Percentiles rank a stretch among this genome's conserved stretches.
Conservation (phyloP, 2,329 filamentous ascomycete genomes). For the Tympanopsis confertula region DNA sequence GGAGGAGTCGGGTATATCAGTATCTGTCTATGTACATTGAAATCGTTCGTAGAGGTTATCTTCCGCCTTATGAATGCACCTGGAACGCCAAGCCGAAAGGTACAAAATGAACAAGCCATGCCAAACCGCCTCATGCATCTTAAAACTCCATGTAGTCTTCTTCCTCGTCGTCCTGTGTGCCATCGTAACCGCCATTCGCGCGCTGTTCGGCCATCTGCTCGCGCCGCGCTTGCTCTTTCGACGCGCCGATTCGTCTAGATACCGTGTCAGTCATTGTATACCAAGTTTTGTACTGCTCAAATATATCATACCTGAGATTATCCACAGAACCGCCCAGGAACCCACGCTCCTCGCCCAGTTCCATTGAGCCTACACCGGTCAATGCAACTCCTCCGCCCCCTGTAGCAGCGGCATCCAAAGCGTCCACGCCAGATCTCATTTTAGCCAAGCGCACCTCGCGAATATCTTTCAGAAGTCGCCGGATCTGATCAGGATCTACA, state of each 20-base stretch:
- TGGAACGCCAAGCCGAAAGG: too few species aligned
- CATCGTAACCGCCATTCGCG: slow-evolving; percentile 33
- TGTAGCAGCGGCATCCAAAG: slow-evolving; percentile 30
- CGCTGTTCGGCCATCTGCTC: slow-evolving; percentile 45
- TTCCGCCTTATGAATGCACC: too few species aligned
- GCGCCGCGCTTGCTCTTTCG: slow-evolving; percentile 43
- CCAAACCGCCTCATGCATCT: too few species aligned
- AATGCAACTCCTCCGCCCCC: slow-evolving; percentile 40
- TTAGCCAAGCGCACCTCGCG: slow-evolving; percentile 53
- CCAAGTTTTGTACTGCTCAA: neutral
- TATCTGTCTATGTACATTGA: too few species aligned
- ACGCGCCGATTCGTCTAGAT: slow-evolving; percentile 43
- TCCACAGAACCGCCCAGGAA: slow-evolving; percentile 52
- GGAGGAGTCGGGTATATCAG: too few species aligned
- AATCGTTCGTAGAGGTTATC: too few species aligned
- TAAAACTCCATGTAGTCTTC: slow-evolving; percentile 39
- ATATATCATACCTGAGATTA: slow-evolving; percentile 22
- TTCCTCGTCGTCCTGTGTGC: slow-evolving; percentile 32
- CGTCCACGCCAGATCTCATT: slow-evolving; percentile 42
- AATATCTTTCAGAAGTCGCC: slow-evolving; percentile 44
- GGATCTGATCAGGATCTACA: slow-evolving; percentile 41
- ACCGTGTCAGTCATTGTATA: neutral
- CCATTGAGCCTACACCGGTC: slow-evolving; percentile 55
- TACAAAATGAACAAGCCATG: too few species aligned
- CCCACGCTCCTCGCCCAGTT: slow-evolving; percentile 46